phyloP scores from a whole-genome alignment of 2,329 filamentous ascomycete species.

The Aspergillus pseudoviridinutans region DNA sequence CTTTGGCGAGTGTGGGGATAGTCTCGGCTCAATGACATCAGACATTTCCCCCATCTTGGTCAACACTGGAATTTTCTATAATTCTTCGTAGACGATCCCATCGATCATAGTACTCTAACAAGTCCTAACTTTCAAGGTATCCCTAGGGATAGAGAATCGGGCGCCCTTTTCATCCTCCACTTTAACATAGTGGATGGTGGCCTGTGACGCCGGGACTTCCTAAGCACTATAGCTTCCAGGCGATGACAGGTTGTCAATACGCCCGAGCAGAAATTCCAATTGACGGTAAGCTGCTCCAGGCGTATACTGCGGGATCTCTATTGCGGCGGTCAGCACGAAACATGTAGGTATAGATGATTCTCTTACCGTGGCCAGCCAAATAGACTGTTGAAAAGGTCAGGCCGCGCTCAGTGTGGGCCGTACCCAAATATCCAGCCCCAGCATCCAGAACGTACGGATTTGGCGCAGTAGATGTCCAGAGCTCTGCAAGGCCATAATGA shows the following conservation, averaged over 20 bases:
- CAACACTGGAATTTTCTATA: not conserved
- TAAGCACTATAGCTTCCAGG: constrained; percentile 8
- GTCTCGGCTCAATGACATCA: not conserved
- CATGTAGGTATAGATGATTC: constrained; percentile 31
- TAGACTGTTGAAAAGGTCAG: constrained; percentile 66
- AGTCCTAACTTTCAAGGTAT: no score
- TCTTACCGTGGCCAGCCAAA: constrained; percentile 57
- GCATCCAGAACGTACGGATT: constrained; percentile 40
- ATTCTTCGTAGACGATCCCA: not conserved
- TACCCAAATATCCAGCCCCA: constrained; percentile 65
- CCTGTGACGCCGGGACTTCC: not conserved
- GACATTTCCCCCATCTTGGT: not conserved
- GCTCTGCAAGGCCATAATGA: constrained; percentile 35
- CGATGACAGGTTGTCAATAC: constrained; percentile 42
- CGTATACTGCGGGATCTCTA: constrained; percentile 57
- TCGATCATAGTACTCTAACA: not conserved
- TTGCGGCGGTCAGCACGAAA: constrained; percentile 54
- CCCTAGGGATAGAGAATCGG: no score
- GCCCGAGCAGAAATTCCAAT: constrained; percentile 70
- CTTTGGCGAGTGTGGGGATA: not conserved
- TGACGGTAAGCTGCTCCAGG: constrained; percentile 67
- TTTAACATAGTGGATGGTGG: not conserved
- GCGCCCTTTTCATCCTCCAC: no score
- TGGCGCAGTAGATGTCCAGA: constrained; percentile 40
- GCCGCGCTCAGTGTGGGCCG: constrained; percentile 67